Percentiles rank a stretch among this genome's conserved stretches.
Conservation (phyloP, 257 asterid genomes). For the Fraxinus quadrangulata region DNA sequence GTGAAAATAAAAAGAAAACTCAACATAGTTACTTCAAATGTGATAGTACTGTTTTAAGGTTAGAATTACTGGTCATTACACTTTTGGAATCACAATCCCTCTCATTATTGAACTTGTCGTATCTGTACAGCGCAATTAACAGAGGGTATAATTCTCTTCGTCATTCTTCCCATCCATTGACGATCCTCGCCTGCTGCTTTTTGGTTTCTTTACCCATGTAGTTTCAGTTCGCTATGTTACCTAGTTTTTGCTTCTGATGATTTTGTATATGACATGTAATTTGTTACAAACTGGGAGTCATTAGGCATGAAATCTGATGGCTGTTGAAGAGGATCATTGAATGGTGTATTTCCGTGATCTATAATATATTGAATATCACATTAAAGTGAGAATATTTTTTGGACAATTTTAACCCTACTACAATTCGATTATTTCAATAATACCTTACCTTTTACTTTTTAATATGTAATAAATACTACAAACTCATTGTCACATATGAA, state of each 20-base stretch:
- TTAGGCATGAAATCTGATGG: conserved; percentile 1
- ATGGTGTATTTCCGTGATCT: conserved; percentile 21
- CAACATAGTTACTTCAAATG: conserved; percentile 33
- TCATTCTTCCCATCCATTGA: conserved; percentile 48
- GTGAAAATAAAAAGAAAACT: conserved; percentile 16
- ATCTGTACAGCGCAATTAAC: conserved; percentile 39
- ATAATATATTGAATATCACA: no score
- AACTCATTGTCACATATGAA: no score
- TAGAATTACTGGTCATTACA: conserved; percentile 29
- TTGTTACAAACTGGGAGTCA: conserved; percentile 34
- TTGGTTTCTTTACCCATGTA: conserved; percentile 36
- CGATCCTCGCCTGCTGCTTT: conserved; percentile 41
- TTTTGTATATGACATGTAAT: conserved; percentile 67
- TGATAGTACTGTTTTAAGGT: conserved; percentile 28
- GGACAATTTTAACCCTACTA: no score
- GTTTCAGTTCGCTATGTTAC: conserved; percentile 77
- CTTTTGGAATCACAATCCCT: conserved; percentile 29
- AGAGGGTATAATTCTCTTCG: conserved; percentile 44
- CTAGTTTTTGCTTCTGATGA: conserved; percentile 69
- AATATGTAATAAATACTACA: no score
- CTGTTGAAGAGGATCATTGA: conserved; percentile 16
- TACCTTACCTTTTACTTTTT: no score
- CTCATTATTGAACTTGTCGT: conserved; percentile 7
- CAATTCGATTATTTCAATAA: no score
- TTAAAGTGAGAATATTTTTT: no score